Base-by-base conservation (phyloP, 2,329 filamentous ascomycete genomes). In the Aureobasidium sp. region DNA sequence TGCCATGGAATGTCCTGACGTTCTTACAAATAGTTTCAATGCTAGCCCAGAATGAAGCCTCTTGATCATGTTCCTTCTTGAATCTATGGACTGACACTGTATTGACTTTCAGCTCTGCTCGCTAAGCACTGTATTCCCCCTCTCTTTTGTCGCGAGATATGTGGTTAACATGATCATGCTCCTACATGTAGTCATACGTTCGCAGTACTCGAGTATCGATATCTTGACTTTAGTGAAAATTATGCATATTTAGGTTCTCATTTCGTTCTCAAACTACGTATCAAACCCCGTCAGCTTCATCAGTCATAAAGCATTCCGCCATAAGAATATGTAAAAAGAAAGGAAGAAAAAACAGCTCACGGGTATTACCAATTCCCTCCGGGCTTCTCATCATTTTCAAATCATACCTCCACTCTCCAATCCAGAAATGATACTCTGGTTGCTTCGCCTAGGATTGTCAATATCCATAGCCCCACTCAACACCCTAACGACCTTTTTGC, bases 381-480 rank as follows among this genome's bases (percentile, higher is more conserved):
- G 5, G 12, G 5, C 2, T 13, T 15, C 13, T 15, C 34, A 4
- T 15, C 20, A 23, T 15, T 4, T 10, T 47, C 50, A 48, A 56
- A 62, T 60, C 44, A 48, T 55, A 9, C 15, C 23, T 3, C 50
- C 42, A 50, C 51, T 62, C 20, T 62, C 60, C 29, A 62, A 29
- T 9, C 50, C 60, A 17, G 60, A 56, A n/a, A 72, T 63, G 66
- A 73, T 61, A 64, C 72, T 73, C 51, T 65, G 62, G 37, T 64
- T 63, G 32, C 65, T 66, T 56, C 67, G 29, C 20, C 70, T 68
- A 20, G 70, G 69, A 52, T 70, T 68, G 62, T 74, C 73, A 57
- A 80, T 77, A 60, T 78, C 77, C 78, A 81, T 80, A 9, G 78
- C 78, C 2, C 78, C 78, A 67, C 77, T 79, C 72, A 79, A 70